phyloP scores from a whole-genome alignment of 176 grass and related monocot species.

The Eragrostis nindensis region DNA sequence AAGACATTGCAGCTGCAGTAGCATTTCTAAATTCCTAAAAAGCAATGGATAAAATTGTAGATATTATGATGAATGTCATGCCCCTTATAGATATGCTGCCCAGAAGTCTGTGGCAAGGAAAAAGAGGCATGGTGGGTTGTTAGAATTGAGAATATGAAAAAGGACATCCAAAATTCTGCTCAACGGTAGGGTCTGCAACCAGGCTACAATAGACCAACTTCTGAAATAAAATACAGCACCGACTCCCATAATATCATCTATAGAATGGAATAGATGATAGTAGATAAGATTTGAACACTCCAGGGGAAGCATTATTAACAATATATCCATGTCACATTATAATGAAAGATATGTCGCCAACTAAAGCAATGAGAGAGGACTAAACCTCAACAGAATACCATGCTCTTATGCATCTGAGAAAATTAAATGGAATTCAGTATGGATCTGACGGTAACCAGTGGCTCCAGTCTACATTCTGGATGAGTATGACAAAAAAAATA shows the following conservation, averaged over 20 bases:
- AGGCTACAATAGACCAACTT: conserved; percentile 38
- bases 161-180: conserved; percentile 36
- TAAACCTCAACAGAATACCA: too few relatives aligned
- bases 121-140: conserved; percentile 36
- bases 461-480: too few relatives aligned
- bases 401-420: too few relatives aligned
- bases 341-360: too few relatives aligned
- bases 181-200: conserved; percentile 59
- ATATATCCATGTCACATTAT: conserved; percentile 8
- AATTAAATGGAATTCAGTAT: too few relatives aligned
- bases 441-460: too few relatives aligned
- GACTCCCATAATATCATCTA: conserved; percentile 75
- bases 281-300: background rate
- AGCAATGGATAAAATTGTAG: conserved; percentile 78
- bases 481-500: too few relatives aligned
- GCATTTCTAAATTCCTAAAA: conserved; percentile 95
- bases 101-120: conserved; percentile 56
- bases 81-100: conserved; percentile 67
- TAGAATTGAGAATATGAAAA: conserved; percentile 35
- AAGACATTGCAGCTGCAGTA: conserved; percentile 86
- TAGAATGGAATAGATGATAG: conserved; percentile 34
- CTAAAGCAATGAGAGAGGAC: too few relatives aligned
- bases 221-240: conserved; percentile 46
- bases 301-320: background rate
- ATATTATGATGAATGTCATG: conserved; percentile 56